Conservation (phyloP, 805 yeast genomes). For the Candida hungchunana region DNA sequence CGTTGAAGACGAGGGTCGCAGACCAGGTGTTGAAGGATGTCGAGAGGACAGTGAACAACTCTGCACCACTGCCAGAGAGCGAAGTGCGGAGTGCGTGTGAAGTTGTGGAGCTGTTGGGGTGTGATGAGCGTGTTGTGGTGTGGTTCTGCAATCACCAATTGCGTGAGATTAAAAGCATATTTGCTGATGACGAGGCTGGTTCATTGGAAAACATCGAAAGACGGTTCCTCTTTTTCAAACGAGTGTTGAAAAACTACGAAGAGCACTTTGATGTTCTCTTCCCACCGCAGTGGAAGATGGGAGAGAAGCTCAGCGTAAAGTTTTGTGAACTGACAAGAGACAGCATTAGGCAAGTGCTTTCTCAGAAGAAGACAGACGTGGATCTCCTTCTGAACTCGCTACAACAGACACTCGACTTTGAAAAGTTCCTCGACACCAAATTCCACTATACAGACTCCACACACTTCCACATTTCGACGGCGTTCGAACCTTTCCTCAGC, state of each 20-base stretch:
- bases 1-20: constrained; percentile 55
- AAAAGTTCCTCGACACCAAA: constrained; percentile 59
- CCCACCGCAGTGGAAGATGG: constrained; percentile 71
- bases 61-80: constrained; percentile 21
- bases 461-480: constrained; percentile 49
- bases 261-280: constrained; percentile 50
- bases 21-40: constrained; percentile 74
- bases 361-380: constrained; percentile 46
- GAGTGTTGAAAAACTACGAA: constrained; percentile 58
- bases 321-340: constrained; percentile 68
- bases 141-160: constrained; percentile 73
- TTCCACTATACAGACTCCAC: constrained; percentile 42
- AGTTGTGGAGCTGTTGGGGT: constrained; percentile 63
- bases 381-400: constrained; percentile 64
- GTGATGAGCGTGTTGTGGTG: constrained; percentile 54
- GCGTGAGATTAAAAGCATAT: constrained; percentile 71
- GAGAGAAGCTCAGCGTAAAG: constrained; percentile 49
- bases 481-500: constrained; percentile 80
- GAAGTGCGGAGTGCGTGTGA: constrained; percentile 61
- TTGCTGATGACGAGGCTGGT: constrained; percentile 90
- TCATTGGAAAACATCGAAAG: constrained; percentile 82
- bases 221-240: constrained; percentile 76
- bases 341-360: constrained; percentile 56
- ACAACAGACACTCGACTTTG: constrained; percentile 80
- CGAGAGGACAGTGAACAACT: constrained; percentile 42